phyloP scores from a whole-genome alignment of 2,329 filamentous ascomycete genomes.

The Apiospora koreana region DNA sequence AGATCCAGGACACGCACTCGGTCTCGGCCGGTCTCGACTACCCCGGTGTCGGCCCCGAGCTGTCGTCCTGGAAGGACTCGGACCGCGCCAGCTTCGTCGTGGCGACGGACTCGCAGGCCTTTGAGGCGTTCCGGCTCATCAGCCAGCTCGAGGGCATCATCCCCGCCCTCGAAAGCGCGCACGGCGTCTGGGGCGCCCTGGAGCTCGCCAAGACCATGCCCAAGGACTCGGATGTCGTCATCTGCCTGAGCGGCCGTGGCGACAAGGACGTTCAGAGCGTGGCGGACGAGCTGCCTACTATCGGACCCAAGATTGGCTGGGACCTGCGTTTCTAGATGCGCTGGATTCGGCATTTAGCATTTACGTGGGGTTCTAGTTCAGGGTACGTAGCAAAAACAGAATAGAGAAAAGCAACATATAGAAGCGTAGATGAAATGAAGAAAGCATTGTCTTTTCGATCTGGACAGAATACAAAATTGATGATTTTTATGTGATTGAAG shows the following conservation, averaged over 20 bases:
- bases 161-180: constrained; percentile 88
- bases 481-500: neutral
- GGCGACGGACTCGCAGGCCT: constrained; percentile 88
- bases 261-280: constrained; percentile 99
- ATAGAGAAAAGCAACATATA: constrained; percentile 19
- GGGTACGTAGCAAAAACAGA: neutral
- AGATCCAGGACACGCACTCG: constrained; percentile 94
- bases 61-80: constrained; percentile 90
- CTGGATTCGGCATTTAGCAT: neutral
- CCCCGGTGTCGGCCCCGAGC: constrained; percentile 91
- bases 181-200: constrained; percentile 87
- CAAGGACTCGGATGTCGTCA: constrained; percentile 86
- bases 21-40: constrained; percentile 97
- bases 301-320: constrained; percentile 87
- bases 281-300: constrained; percentile 84
- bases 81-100: constrained; percentile 85
- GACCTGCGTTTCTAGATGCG: constrained; percentile 59
- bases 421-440: constrained; percentile 2
- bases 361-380: neutral
- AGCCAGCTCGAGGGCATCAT: constrained; percentile 94
- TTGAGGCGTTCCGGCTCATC: constrained; percentile 82
- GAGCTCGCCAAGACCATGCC: constrained; percentile 91
- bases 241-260: constrained; percentile 88
- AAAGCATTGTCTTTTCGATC: neutral
- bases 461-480: too few species aligned